Base-by-base conservation (phyloP, 495 filamentous ascomycete species). In the Penicillium canescens region DNA sequence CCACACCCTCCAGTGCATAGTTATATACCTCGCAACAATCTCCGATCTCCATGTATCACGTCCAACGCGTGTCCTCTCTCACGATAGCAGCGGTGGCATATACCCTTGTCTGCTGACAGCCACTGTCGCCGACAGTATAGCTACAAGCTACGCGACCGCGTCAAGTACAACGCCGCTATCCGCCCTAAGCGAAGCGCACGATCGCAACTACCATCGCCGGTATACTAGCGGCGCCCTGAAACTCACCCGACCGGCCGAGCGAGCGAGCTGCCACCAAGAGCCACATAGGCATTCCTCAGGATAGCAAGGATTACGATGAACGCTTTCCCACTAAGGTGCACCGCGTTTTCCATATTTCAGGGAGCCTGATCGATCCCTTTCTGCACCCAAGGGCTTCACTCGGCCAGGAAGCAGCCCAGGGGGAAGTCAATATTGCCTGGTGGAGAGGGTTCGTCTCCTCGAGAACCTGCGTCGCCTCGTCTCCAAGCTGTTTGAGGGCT, bases 181-280 rank as follows among this genome's bases (percentile, higher is more conserved):
- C 2, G 90, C 88, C 16, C 84, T 98, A 10, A 90, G 88, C 24
- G 85, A 87, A 8, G 87, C 79, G 44, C 94, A 92, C 64, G 91
- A 93, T 55, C 76, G 84, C 45, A 86, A 91, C 46, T 85, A 88
- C 52, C 88, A 90, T 44, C 90, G 92, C 36, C 85, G 91, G 28
- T 92, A 91, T 71, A 93, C 88, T 21, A 92, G 92, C 47, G 90
- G 92, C 38, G 85, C 90, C 62, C 78, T 98, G 42, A 91, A 96
- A 72, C 87, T 86, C 59, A 83, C 86, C 24, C 81, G 75, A 16
- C 76, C 72, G 40, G 78, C 75, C 38, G 65, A 75, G 43, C 70
- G 67, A 14, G 61, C n/a, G n/a, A n/a, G n/a, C n/a, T 43, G 51
- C 59, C 34, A 60, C 67, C 26, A 66, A 77, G 24, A 51, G 62